These are phyloP conservation scores for Apiospora arundinis DNA, from an alignment of 2,329 filamentous ascomycete species.

Conservation along the genomic window DNA sequence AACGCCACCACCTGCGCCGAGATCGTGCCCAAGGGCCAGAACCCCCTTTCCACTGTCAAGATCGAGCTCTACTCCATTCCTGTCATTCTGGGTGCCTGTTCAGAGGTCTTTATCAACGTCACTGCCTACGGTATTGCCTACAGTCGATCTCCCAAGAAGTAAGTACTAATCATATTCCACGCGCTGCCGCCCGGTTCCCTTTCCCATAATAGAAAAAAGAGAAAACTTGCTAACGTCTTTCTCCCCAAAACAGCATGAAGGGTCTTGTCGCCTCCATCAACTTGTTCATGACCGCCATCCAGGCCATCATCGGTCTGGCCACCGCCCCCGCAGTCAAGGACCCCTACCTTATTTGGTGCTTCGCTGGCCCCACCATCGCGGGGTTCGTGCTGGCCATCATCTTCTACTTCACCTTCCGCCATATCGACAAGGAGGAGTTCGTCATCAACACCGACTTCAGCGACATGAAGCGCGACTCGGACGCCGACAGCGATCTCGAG, in stretches of 20 bases:
- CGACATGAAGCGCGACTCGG: slow-evolving; percentile 40
- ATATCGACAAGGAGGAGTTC: slow-evolving; percentile 55
- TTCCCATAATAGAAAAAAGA: not conserved
- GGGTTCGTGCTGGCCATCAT: slow-evolving; percentile 50
- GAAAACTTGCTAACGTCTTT: not conserved
- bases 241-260: slow-evolving; percentile 53
- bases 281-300: slow-evolving; percentile 63
- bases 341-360: slow-evolving; percentile 56
- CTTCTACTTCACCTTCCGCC: slow-evolving; percentile 54
- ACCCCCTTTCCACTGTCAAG: slow-evolving; percentile 49
- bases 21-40: slow-evolving; percentile 39
- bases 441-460: slow-evolving; percentile 39
- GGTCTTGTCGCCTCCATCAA: slow-evolving; percentile 62
- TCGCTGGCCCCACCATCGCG: slow-evolving; percentile 53
- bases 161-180: not conserved
- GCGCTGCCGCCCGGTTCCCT: not conserved
- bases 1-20: slow-evolving; percentile 43
- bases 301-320: slow-evolving; percentile 52
- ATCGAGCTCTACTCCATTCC: slow-evolving; percentile 59
- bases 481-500: slow-evolving; percentile 36
- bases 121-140: slow-evolving; percentile 72
- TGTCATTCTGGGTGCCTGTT: slow-evolving; percentile 57
- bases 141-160: slow-evolving; percentile 67
- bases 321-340: slow-evolving; percentile 53
- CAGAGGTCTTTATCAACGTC: slow-evolving; percentile 65